Evolutionary conservation across 2,329 filamentous ascomycete genomes (phyloP).

Genomic region (Talaromyces amestolkiae): DNA sequence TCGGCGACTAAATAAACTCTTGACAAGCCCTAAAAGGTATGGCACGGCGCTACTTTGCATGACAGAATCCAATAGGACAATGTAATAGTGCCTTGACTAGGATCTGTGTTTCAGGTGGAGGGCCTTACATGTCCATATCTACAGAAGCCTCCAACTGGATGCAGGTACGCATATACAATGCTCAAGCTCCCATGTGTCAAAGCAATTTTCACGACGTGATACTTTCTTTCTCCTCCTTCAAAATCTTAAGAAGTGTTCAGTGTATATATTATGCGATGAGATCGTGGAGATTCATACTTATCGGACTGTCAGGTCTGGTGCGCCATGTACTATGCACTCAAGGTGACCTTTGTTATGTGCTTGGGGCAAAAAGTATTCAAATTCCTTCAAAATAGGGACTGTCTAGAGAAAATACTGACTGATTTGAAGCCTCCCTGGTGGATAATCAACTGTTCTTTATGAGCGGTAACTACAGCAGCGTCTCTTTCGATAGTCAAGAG

Average conservation of each 20-base stretch:
- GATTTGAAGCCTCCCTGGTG: conserved; percentile 13
- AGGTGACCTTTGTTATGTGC: conserved; percentile 19
- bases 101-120: background rate
- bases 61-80: background rate
- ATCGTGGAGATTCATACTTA: background rate
- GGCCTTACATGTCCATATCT: background rate
- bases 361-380: conserved; percentile 16
- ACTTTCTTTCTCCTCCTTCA: background rate
- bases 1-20: background rate
- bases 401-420: background rate
- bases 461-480: conserved; percentile 18
- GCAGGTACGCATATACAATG: background rate
- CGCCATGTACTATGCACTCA: conserved; percentile 1
- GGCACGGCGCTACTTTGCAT: background rate
- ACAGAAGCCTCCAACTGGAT: background rate
- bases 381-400: background rate
- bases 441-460: conserved; percentile 17
- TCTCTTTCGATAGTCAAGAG: conserved; percentile 15
- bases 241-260: background rate
- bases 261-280: background rate
- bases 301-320: background rate
- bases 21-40: background rate
- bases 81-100: background rate
- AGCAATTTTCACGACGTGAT: background rate
- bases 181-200: background rate